Percentiles rank a stretch among this genome's conserved stretches.
phyloP scores from a whole-genome alignment of 1,284 basidiomycete species.

The Ustilago vetiveriae region DNA sequence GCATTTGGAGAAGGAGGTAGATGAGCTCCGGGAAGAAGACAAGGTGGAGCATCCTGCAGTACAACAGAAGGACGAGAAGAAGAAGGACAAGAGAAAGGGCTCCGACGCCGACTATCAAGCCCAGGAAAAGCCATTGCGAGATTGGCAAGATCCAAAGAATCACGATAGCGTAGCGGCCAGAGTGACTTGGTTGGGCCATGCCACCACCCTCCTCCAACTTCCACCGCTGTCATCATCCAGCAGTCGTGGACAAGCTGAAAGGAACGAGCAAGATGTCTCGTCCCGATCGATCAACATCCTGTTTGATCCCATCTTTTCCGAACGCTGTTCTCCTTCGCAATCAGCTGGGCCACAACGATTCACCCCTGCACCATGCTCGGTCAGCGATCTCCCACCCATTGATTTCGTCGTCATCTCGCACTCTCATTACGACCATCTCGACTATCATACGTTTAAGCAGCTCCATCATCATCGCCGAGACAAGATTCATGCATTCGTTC shows the following conservation, averaged over 20 bases:
- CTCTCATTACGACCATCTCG: constrained; percentile 66
- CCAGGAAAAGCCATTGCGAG: constrained; percentile 11
- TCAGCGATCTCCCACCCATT: constrained; percentile 54
- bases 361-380: constrained; percentile 52
- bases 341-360: constrained; percentile 56
- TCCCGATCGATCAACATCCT: constrained; percentile 48
- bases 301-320: constrained; percentile 63
- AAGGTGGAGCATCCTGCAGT: not conserved
- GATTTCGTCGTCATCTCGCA: constrained; percentile 63
- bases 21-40: constrained; percentile 5
- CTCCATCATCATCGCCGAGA: constrained; percentile 34
- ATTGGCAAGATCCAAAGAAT: constrained; percentile 31
- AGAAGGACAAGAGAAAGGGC: not conserved
- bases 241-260: too few relatives aligned
- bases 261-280: not conserved
- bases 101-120: constrained; percentile 11
- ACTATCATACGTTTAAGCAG: constrained; percentile 50
- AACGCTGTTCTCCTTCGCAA: constrained; percentile 62
- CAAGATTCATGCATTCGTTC: constrained; percentile 55
- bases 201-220: constrained; percentile 56
- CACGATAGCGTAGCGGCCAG: constrained; percentile 10
- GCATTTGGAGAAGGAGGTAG: constrained; percentile 15
- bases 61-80: not conserved
- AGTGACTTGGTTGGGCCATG: constrained; percentile 65
- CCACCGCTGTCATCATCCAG: constrained; percentile 21